A percentile compares a stretch with the other conserved stretches of the same genome.
These are phyloP conservation scores for Dothistroma septosporum DNA, from an alignment of 2,329 filamentous ascomycete genomes.

Conservation along the genomic window DNA sequence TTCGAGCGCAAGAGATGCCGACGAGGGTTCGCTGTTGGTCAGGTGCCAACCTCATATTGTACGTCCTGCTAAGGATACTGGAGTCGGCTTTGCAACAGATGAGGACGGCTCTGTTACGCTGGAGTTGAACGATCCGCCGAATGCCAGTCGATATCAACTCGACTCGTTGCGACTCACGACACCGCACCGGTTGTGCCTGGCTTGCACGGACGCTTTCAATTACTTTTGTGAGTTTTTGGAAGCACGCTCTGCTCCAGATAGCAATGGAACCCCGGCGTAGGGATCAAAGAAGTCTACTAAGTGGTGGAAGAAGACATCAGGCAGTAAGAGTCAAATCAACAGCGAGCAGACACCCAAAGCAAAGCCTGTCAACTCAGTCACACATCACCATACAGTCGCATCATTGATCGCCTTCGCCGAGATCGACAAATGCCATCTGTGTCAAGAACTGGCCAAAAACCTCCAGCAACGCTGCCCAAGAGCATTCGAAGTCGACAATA, in stretches of 20 bases:
- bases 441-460: neutral
- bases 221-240: neutral
- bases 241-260: neutral
- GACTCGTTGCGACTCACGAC: too few species aligned
- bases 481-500: neutral
- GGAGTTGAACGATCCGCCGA: too few species aligned
- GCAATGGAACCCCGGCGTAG: neutral
- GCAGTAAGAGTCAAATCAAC: neutral
- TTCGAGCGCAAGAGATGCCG: neutral
- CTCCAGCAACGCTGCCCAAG: neutral
- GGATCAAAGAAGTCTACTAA: neutral
- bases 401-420: neutral
- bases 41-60: neutral
- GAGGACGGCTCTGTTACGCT: neutral
- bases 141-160: too few species aligned
- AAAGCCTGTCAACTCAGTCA: neutral
- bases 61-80: neutral
- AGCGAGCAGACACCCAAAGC: neutral
- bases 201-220: neutral
- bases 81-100: neutral
- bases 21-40: neutral
- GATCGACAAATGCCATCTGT: neutral
- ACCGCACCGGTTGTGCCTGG: neutral
- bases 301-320: neutral
- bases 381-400: neutral